Conservation (phyloP, 805 yeast genomes). For the Cyberlindnera xishuangbannaensis region DNA sequence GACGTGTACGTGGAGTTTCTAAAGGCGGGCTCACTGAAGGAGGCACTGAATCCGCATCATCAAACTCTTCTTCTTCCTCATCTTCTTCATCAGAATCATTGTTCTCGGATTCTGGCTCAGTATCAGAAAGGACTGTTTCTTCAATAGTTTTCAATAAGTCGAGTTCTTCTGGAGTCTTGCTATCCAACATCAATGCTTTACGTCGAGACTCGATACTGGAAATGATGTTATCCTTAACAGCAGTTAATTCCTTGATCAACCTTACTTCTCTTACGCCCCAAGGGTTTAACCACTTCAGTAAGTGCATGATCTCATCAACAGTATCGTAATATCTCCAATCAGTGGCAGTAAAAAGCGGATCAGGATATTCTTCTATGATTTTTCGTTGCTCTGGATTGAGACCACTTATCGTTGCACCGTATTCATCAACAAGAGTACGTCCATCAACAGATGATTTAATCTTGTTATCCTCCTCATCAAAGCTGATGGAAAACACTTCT, state of each 20-base stretch:
- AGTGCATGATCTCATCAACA: slow-evolving; percentile 46
- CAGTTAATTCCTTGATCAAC: slow-evolving; percentile 54
- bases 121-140: slow-evolving; percentile 30
- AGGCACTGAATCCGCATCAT: slow-evolving; percentile 5
- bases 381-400: slow-evolving; percentile 43
- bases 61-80: slow-evolving; percentile 9
- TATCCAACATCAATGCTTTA: slow-evolving; percentile 43
- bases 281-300: slow-evolving; percentile 64
- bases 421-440: slow-evolving; percentile 29
- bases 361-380: slow-evolving; percentile 59
- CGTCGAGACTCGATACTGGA: slow-evolving; percentile 55
- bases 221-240: slow-evolving; percentile 45
- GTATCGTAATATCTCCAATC: slow-evolving; percentile 73
- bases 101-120: slow-evolving; percentile 24
- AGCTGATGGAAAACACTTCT: slow-evolving; percentile 19
- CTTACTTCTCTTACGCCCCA: slow-evolving; percentile 71
- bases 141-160: slow-evolving; percentile 35
- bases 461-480: slow-evolving; percentile 40
- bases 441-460: slow-evolving; percentile 49
- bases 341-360: slow-evolving; percentile 41
- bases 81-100: slow-evolving; percentile 15
- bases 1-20: slow-evolving; percentile 24
- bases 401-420: slow-evolving; percentile 28
- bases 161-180: slow-evolving; percentile 36
- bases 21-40: too few species aligned